Evolutionary conservation across 108 stramenopile species (phyloP).

Genomic region (Parmales sp.): DNA sequence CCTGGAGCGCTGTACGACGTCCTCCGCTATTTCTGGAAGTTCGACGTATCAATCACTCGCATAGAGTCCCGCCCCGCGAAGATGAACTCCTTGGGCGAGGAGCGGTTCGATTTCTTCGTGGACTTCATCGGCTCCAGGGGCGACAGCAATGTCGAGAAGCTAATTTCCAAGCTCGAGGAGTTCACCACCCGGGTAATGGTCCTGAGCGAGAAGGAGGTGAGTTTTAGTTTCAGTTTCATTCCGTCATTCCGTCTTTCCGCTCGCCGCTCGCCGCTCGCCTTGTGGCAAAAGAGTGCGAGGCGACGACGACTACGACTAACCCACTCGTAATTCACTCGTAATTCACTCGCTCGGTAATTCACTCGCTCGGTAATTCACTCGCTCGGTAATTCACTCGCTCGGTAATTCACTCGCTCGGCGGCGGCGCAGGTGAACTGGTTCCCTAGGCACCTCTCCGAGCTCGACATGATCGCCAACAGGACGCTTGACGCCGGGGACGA

Average conservation of each 20-base stretch:
- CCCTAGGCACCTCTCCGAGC: constrained; percentile 77
- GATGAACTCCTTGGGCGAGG: not conserved
- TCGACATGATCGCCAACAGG: constrained; percentile 78
- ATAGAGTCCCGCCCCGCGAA: constrained; percentile 71
- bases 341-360: not conserved
- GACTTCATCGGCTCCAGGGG: constrained; percentile 16
- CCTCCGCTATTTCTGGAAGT: constrained; percentile 78
- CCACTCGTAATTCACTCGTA: not conserved
- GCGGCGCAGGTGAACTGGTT: constrained; percentile 65
- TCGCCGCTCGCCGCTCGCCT: not conserved
- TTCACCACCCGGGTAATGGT: constrained; percentile 57
- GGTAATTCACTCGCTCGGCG: not conserved
- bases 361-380: not conserved
- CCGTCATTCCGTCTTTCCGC: not conserved
- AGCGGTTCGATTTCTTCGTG: constrained; percentile 61
- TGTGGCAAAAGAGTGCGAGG: not conserved
- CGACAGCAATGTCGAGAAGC: constrained; percentile 41
- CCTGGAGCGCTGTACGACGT: constrained; percentile 79
- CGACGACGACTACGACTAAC: not conserved
- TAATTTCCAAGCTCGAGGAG: constrained; percentile 39
- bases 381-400: not conserved
- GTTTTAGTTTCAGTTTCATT: constrained; percentile 8
- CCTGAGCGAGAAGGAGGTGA: constrained; percentile 70
- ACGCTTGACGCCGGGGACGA: constrained; percentile 74
- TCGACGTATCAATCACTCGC: constrained; percentile 76